phyloP scores from a whole-genome alignment of 2,329 filamentous ascomycete genomes.

The Penicillium sp. region DNA sequence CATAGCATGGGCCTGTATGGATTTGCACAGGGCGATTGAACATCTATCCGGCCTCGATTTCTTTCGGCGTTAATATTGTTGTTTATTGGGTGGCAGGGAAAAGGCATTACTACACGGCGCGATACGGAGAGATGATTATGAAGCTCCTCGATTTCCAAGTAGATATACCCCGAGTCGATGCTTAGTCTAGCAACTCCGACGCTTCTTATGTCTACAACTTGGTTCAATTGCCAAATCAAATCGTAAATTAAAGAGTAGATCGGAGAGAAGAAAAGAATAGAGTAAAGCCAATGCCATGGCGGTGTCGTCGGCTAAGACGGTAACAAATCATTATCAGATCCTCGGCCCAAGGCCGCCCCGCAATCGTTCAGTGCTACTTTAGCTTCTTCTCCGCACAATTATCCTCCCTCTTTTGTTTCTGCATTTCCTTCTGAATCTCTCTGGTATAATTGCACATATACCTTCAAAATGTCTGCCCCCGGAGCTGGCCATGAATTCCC shows the following conservation, averaged over 20 bases:
- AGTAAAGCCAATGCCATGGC: slow-evolving; percentile 10
- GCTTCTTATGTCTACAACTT: slow-evolving; percentile 22
- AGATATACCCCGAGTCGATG: slow-evolving; percentile 53
- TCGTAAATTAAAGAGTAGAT: not conserved
- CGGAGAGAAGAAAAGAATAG: not conserved
- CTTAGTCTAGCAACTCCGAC: slow-evolving; percentile 44
- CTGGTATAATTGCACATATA: not conserved
- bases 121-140: slow-evolving; percentile 41
- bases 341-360: slow-evolving; percentile 22
- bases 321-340: slow-evolving; percentile 26
- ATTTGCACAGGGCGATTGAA: slow-evolving; percentile 26
- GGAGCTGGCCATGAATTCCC: slow-evolving; percentile 78
- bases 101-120: slow-evolving; percentile 42
- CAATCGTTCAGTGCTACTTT: slow-evolving; percentile 20
- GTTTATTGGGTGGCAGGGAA: slow-evolving; percentile 35
- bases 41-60: slow-evolving; percentile 35
- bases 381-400: slow-evolving; percentile 8
- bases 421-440: not conserved
- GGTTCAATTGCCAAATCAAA: slow-evolving; percentile 7
- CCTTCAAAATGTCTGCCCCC: slow-evolving; percentile 46
- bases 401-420: not conserved
- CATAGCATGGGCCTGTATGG: slow-evolving; percentile 32
- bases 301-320: slow-evolving; percentile 16
- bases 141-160: slow-evolving; percentile 50
- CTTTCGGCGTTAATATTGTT: slow-evolving; percentile 20